Conservation (phyloP, 1,284 basidiomycete genomes). For the Ustilago vetiveriae region DNA sequence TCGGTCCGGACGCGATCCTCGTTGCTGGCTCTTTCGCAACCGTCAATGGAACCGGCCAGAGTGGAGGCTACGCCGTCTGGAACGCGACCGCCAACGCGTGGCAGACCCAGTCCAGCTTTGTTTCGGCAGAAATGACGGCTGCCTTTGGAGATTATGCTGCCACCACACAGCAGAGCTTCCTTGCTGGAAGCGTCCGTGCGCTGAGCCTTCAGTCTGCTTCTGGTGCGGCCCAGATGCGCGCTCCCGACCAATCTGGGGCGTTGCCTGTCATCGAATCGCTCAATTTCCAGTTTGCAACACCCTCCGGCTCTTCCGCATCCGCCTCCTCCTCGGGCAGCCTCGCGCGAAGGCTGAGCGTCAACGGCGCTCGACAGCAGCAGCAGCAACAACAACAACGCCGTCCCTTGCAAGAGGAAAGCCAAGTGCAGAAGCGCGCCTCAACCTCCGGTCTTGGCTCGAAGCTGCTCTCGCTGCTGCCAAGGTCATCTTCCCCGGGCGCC, state of each 20-base stretch:
- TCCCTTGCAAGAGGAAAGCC: neutral
- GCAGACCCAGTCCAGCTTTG: conserved; percentile 68
- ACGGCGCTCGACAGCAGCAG: conserved; percentile 2
- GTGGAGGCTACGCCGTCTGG: conserved; percentile 81
- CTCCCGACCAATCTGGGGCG: conserved; percentile 61
- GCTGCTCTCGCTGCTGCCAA: conserved; percentile 29
- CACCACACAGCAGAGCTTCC: conserved; percentile 66
- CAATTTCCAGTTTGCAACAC: conserved; percentile 68
- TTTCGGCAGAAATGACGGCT: conserved; percentile 76
- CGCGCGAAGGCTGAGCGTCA: conserved; percentile 15
- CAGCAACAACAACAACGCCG: conserved; percentile 7
- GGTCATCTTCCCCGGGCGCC: conserved; percentile 4
- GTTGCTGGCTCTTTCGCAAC: conserved; percentile 81
- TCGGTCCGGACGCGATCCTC: conserved; percentile 72
- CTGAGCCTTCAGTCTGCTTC: conserved; percentile 67
- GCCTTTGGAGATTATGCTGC: conserved; percentile 72
- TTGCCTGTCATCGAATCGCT: conserved; percentile 52
- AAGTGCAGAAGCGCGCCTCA: conserved; percentile 7
- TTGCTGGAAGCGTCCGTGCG: conserved; percentile 69
- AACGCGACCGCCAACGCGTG: conserved; percentile 75
- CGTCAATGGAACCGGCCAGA: conserved; percentile 68
- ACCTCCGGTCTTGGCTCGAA: conserved; percentile 18
- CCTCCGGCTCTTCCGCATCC: conserved; percentile 71
- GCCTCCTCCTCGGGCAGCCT: conserved; percentile 24
- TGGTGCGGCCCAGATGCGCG: conserved; percentile 68